Evolutionary conservation across 345 rosid species (phyloP).

Genomic region (Hypericum androsaemum): DNA sequence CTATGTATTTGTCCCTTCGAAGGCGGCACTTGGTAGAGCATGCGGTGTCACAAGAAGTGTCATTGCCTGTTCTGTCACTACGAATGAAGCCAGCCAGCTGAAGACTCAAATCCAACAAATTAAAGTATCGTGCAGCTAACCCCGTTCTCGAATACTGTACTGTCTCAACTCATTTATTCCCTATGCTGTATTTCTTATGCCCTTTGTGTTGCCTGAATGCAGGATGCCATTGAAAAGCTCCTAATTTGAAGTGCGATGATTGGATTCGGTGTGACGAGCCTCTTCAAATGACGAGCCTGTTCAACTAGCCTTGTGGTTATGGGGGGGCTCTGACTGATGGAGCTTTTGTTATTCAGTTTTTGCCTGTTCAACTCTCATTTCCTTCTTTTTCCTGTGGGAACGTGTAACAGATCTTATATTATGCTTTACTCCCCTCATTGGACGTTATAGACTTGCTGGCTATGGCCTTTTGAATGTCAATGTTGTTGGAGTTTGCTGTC

Average conservation of each 20-base stretch:
- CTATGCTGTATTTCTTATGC: background rate
- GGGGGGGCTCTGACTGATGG: slow-evolving; percentile 65
- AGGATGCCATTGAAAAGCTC: slow-evolving; percentile 97
- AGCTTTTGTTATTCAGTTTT: slow-evolving; percentile 9
- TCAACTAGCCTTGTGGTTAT: slow-evolving; percentile 23
- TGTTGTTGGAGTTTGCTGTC: no score
- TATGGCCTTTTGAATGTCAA: no score
- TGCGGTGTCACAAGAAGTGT: slow-evolving; percentile 96
- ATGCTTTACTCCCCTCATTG: no score
- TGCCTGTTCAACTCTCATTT: no score
- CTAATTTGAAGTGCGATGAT: slow-evolving; percentile 34
- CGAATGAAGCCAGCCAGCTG: slow-evolving; percentile 83
- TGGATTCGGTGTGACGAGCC: slow-evolving; percentile 87
- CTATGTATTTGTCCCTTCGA: slow-evolving; percentile 94
- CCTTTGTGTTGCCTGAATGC: slow-evolving; percentile 13
- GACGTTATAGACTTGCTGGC: no score
- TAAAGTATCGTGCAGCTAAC: slow-evolving; percentile 37
- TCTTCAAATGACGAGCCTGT: slow-evolving; percentile 19
- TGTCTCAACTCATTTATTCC: background rate
- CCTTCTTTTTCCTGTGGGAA: no score
- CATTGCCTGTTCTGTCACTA: slow-evolving; percentile 76
- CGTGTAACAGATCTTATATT: no score
- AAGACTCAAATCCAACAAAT: slow-evolving; percentile 77
- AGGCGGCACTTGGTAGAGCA: slow-evolving; percentile 93
- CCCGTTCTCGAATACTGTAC: background rate